Base-by-base conservation (phyloP, 495 filamentous ascomycete genomes). In the Penicillium turbatum region DNA sequence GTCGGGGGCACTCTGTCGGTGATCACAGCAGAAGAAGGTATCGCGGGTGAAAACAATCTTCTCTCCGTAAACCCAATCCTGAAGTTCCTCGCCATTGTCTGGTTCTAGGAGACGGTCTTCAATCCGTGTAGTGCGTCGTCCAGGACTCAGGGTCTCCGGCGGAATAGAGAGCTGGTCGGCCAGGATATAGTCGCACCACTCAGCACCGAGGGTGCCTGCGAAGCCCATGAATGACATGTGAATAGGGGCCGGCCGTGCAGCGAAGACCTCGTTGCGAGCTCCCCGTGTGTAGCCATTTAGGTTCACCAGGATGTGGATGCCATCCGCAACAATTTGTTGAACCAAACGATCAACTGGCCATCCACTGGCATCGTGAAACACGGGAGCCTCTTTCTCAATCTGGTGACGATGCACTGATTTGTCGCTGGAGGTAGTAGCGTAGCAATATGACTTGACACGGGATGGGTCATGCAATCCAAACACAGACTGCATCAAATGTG, bases 201-300 rank as follows among this genome's bases (percentile, higher is more conserved):
- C 93, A 26, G 93, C 93, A 10, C 95, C 93, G 8, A 99, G 77
- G 2, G 93, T 96, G 6, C 93, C 93, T 1, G 93, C 93, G 69
- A 99, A 97, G 2, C 93, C 93, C 93, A 99, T 99, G 67, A 99
- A 99, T 0, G 93, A 96, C 93, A 99, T 99, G 59, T 97, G 93
- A 44, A 99, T 92, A 0, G 93, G 93, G 3, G 91, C 90, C 9
- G 93, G 91, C 24, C 93, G 83, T 11, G 95, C 93, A 31, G 93
- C 93, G 69, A 99, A 99, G 15, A 97, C 83, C 65, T 99, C 95
- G 57, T 99, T 99, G 35, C 90, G 84, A n/a, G 93, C 93, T 16
- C 93, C 93, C 30, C 93, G 82, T 5, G 93, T 99, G 70, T 97
- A 99, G 26, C 93, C 93, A 64, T 99, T 99, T 16, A 99, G 77